Evolutionary conservation across 208 protist species (phyloP), one percentile per base, ranked within the genome.

Genomic region (Acanthamoeba culbertsoni): DNA sequence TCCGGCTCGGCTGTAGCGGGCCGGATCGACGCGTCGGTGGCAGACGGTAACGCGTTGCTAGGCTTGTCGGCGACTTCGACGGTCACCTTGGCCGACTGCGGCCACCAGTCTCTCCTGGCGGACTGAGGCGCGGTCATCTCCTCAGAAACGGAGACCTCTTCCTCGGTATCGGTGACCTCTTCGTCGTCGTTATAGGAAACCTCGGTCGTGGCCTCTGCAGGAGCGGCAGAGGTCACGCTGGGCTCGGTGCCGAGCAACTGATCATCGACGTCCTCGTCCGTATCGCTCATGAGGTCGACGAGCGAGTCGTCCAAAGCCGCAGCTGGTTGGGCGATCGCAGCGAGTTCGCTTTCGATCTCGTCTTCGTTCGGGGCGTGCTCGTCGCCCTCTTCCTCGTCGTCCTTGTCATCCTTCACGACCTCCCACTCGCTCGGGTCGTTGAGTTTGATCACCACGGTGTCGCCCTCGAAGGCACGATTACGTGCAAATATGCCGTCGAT

Each of bases 401-500:
- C 93, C 55, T 94, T 71, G 4, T 53, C 33, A 0, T 92, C 88
- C 62, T 92, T 92, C 0, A 79, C 40, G 12, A 79, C 88, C 55
- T 92, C 88, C 88, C 63, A 79, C 48, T 92, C 48, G 35, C 88
- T 92, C 23, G 40, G 55, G 33, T 79, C 88, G 35, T 79, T 55
- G 43, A 96, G 42, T 43, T 94, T 48, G 43, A 95, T 93, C 42
- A 94, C 93, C n/a, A 96, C 95, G 20, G 94, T 75, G 71, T 96
- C 95, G 31, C 93, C 86, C 23, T 95, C 51, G 37, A 96, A 96
- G 18, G 93, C 94, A 48, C 95, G 75, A 59, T 96, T 96, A 46
- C 93, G 94, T 26, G 82, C 48, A 26, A 65, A 75, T 18, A 95
- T 2, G 28, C 93, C 95, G 48, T 84, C 93, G 42, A 94, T 71